Base-by-base conservation (phyloP, 225 moss, liverwort and hornwort species). In the Ulota crispa region DNA sequence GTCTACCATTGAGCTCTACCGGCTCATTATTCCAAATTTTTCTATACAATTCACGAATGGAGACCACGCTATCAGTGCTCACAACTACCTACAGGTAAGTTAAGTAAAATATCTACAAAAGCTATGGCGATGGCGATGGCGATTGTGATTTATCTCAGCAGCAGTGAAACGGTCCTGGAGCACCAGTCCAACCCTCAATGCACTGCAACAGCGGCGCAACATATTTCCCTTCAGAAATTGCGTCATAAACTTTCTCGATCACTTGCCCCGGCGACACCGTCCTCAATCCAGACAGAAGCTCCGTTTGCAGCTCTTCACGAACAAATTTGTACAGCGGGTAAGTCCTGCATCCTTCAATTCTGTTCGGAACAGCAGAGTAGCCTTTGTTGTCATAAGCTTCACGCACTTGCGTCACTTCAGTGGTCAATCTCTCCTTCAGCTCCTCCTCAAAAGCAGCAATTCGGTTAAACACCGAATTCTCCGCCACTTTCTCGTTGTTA, bases 271-370 rank as follows among this genome's bases (percentile, higher is more conserved):
- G 95, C 3, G 92, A 91, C 20, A 78, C 83, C 0, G 92, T 80
- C 45, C 90, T 82, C 42, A 85, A 88, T 9, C 94, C 92, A 0
- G 90, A 84, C 54, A 95, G 77, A 5, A 95, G 76, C 83, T 93
- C 89, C 20, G 95, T 95, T 36, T 89, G 85, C 42, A 95, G 70
- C 18, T 73, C 76, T 43, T 59, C 37, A 3, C 95, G 88, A 7
- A 94, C 94, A 39, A 94, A 94, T 30, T 87, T 81, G 68, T 95
- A 95, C 27, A 95, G 85, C 6, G 95, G 93, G 52, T 91, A 95
- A 2, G 81, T 95, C 59, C 94, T 84, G 81, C 94, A 94, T 15
- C 78, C 82, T 37, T 86, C 72, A 24, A 94, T 94, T 73, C 88
- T 82, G 89, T 92, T 94, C 8, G 83, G 72, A 1, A 89, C 67